Conservation (phyloP, 768 basidiomycete species). For the Boletus rubescentipes region DNA sequence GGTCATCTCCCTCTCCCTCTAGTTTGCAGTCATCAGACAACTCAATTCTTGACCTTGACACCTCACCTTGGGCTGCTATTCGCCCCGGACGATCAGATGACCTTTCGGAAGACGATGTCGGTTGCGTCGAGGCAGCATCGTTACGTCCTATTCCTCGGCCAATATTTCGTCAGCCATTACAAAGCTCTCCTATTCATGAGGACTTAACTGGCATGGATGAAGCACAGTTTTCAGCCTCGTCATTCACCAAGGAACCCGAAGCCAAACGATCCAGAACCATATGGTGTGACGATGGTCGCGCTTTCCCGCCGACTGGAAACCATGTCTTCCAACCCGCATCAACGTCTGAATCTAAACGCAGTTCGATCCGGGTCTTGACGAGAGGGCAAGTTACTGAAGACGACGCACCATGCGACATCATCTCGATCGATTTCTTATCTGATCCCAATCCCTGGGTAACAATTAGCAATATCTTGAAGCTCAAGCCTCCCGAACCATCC, state of each 20-base stretch:
- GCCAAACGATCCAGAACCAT: neutral
- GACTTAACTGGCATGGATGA: neutral
- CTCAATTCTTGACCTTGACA: constrained; percentile 23
- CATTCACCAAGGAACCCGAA: neutral
- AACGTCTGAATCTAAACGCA: neutral
- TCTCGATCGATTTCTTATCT: constrained; percentile 27
- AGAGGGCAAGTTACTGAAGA: neutral
- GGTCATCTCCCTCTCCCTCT: constrained; percentile 25
- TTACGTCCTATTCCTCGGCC: neutral
- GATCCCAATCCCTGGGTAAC: constrained; percentile 34
- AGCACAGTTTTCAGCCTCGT: neutral
- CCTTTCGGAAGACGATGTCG: neutral
- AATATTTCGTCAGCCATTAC: neutral
- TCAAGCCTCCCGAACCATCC: constrained; percentile 4
- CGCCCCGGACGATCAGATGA: neutral
- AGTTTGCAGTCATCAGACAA: constrained; percentile 13
- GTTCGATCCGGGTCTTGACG: neutral
- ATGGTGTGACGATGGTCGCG: neutral
- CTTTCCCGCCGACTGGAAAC: neutral
- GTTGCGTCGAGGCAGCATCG: neutral
- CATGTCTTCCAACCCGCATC: neutral
- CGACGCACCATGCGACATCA: neutral
- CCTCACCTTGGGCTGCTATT: constrained; percentile 18
- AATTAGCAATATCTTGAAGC: constrained; percentile 28
- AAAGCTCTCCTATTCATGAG: neutral